phyloP scores from a whole-genome alignment of 1,284 basidiomycete genomes.

The Boletellus deceptivus region DNA sequence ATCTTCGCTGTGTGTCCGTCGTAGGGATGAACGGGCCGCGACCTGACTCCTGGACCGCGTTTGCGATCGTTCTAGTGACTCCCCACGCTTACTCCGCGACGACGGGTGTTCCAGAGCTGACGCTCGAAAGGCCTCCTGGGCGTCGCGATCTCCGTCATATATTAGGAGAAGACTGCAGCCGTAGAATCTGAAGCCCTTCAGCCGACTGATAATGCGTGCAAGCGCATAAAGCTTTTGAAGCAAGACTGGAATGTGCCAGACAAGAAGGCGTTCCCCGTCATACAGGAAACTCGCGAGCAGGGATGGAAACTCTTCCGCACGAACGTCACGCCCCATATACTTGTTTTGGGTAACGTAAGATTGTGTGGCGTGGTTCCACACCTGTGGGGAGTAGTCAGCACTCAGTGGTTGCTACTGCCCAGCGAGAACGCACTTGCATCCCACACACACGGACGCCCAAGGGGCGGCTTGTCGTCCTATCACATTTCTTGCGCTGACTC shows the following conservation, averaged over 20 bases:
- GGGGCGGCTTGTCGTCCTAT: conserved; percentile 88
- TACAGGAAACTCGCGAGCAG: conserved; percentile 84
- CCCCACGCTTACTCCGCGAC: conserved; percentile 70
- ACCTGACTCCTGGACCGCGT: conserved; percentile 38
- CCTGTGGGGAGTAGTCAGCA: conserved; percentile 46
- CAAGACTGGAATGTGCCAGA: conserved; percentile 90
- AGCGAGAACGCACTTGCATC: conserved; percentile 81
- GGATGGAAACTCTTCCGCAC: conserved; percentile 79
- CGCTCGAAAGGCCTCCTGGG: conserved; percentile 72
- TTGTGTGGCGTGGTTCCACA: conserved; percentile 83
- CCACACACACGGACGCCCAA: conserved; percentile 95
- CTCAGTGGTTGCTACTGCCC: background rate
- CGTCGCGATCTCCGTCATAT: conserved; percentile 92
- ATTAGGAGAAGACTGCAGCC: conserved; percentile 96
- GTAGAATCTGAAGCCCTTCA: conserved; percentile 96
- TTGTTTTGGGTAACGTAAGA: conserved; percentile 95
- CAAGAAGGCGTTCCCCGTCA: conserved; percentile 81
- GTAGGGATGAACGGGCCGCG: conserved; percentile 46
- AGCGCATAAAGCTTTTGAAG: conserved; percentile 93
- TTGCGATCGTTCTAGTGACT: conserved; percentile 64
- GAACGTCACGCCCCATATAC: conserved; percentile 91
- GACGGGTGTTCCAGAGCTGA: conserved; percentile 65
- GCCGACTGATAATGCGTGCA: conserved; percentile 82
- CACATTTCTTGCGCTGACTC: conserved; percentile 98
- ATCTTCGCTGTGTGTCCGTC: conserved; percentile 76